These are phyloP conservation scores for Flaveria sonorensis DNA, from an alignment of 129 eudicot genomes.

Conservation along the genomic window DNA sequence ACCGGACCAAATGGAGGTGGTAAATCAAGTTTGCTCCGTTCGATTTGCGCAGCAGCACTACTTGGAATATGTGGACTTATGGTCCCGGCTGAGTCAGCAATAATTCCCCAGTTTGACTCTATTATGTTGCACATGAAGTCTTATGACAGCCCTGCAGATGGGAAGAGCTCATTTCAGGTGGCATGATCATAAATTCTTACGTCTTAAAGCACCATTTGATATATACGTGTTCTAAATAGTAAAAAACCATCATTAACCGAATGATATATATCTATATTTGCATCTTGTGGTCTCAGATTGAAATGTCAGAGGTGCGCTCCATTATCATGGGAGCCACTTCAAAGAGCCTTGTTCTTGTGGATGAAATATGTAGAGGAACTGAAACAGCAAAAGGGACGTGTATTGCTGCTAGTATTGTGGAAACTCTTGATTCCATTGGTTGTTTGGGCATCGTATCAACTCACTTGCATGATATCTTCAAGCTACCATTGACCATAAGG, in stretches of 20 bases:
- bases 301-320: constrained; percentile 94
- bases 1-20: constrained; percentile 99
- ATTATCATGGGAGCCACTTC: constrained; percentile 71
- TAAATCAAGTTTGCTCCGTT: constrained; percentile 88
- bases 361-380: constrained; percentile 95
- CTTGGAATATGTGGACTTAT: constrained; percentile 89
- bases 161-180: constrained; percentile 99
- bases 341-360: constrained; percentile 86
- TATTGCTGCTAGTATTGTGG: constrained; percentile 85
- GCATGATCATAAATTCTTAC: not conserved
- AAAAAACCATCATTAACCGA: not conserved
- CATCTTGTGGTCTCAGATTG: constrained; percentile 54
- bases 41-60: constrained; percentile 88
- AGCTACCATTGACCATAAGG: constrained; percentile 59
- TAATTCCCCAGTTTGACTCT: constrained; percentile 89
- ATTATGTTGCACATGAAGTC: constrained; percentile 91
- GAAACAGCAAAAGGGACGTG: constrained; percentile 97
- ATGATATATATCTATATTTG: not conserved
- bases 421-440: constrained; percentile 72
- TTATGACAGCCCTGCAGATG: constrained; percentile 96
- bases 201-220: not conserved
- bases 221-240: not conserved
- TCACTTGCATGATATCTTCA: constrained; percentile 89
- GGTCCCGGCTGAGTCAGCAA: constrained; percentile 96
- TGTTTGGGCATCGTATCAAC: constrained; percentile 94